phyloP scores from a whole-genome alignment of 2,329 filamentous ascomycete genomes.

The Pseudocercospora crystallina region DNA sequence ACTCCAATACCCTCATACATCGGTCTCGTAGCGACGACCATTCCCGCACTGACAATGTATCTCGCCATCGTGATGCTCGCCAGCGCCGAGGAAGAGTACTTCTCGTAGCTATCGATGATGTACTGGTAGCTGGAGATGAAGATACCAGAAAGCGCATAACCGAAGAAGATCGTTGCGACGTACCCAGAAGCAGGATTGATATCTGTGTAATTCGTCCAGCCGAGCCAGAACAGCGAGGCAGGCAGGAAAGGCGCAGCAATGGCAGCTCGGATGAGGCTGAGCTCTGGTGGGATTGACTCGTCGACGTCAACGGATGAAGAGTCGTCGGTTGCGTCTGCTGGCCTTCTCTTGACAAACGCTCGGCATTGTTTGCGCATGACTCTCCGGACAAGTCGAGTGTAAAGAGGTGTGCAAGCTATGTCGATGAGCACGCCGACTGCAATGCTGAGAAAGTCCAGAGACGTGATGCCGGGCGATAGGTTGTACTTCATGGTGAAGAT shows the following conservation, averaged over 20 bases:
- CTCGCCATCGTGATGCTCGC: slow-evolving; percentile 32
- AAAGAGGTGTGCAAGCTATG: slow-evolving; percentile 36
- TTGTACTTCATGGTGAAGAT: slow-evolving; percentile 48
- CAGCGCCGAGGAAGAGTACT: slow-evolving; percentile 42
- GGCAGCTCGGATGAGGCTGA: slow-evolving; percentile 44
- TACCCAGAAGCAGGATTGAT: neutral
- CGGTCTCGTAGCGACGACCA: neutral
- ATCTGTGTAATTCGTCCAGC: slow-evolving; percentile 44
- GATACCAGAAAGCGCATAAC: slow-evolving; percentile 47
- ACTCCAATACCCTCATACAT: neutral
- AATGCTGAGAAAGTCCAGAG: slow-evolving; percentile 46
- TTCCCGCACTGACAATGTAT: slow-evolving; percentile 14
- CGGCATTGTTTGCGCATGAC: slow-evolving; percentile 17
- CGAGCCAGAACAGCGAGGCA: slow-evolving; percentile 51
- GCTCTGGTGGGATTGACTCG: slow-evolving; percentile 30
- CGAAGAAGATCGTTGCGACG: slow-evolving; percentile 38
- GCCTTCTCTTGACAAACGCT: slow-evolving; percentile 12
- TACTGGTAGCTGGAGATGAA: slow-evolving; percentile 39
- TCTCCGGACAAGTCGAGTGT: slow-evolving; percentile 5
- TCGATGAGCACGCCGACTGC: slow-evolving; percentile 43
- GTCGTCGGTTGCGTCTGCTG: neutral
- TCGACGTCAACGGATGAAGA: neutral
- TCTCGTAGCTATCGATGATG: slow-evolving; percentile 40
- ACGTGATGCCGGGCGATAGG: slow-evolving; percentile 41
- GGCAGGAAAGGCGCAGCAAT: slow-evolving; percentile 43